phyloP scores from a whole-genome alignment of 2,329 filamentous ascomycete species.

The Exserohilum turcica region DNA sequence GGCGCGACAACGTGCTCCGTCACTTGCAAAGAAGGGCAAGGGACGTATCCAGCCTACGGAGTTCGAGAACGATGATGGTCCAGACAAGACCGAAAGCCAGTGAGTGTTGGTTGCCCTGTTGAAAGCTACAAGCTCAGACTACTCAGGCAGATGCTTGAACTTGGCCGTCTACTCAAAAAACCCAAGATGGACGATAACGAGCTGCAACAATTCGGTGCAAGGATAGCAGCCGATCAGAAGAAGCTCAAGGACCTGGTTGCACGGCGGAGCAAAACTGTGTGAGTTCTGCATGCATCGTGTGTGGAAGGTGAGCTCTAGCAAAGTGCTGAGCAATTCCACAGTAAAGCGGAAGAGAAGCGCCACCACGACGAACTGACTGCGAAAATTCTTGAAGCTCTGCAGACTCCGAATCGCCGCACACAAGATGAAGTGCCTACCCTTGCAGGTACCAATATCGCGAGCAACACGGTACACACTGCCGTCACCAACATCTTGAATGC shows the following conservation, averaged over 20 bases:
- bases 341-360: slow-evolving; percentile 19
- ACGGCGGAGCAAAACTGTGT: slow-evolving; percentile 29
- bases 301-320: neutral
- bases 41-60: slow-evolving; percentile 8
- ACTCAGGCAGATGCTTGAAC: slow-evolving; percentile 28
- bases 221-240: slow-evolving; percentile 22
- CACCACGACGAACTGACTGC: slow-evolving; percentile 31
- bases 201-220: slow-evolving; percentile 27
- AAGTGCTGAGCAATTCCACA: slow-evolving; percentile 7
- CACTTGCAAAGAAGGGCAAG: neutral
- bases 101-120: slow-evolving; percentile 8
- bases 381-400: slow-evolving; percentile 25
- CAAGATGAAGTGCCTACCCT: slow-evolving; percentile 11
- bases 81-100: slow-evolving; percentile 32
- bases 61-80: slow-evolving; percentile 10
- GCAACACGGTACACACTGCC: slow-evolving; percentile 22
- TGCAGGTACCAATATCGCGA: slow-evolving; percentile 19
- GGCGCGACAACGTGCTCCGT: slow-evolving; percentile 18
- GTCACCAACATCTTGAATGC: slow-evolving; percentile 18
- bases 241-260: slow-evolving; percentile 24
- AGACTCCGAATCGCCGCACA: slow-evolving; percentile 13
- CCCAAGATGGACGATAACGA: slow-evolving; percentile 29
- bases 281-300: slow-evolving; percentile 4
- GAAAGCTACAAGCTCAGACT: slow-evolving; percentile 3
- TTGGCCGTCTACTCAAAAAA: slow-evolving; percentile 25